Evolutionary conservation across 2,329 filamentous ascomycete genomes (phyloP).

Genomic region (Aspergillus neotritici): DNA sequence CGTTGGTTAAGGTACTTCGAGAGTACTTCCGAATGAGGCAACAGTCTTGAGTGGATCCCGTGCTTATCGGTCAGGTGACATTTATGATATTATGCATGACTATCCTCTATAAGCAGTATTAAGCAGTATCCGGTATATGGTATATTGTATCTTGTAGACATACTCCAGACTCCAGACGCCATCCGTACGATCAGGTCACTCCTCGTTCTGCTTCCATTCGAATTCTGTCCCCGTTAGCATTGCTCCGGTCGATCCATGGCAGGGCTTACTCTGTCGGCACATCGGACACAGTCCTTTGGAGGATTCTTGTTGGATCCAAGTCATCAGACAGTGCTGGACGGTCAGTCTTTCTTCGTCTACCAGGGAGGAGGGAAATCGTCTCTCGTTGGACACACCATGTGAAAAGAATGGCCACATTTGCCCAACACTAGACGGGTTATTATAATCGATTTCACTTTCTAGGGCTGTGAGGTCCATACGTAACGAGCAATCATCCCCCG

Average conservation of each 20-base stretch:
- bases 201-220: conserved; percentile 46
- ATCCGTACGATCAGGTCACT: conserved; percentile 15
- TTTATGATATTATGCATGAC: background rate
- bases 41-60: background rate
- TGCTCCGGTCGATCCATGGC: background rate
- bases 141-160: too few species aligned
- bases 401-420: conserved; percentile 95
- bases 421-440: conserved; percentile 64
- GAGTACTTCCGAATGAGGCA: too few species aligned
- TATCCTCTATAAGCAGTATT: too few species aligned
- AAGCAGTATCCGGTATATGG: too few species aligned
- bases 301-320: conserved; percentile 90
- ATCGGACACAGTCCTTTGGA: conserved; percentile 94
- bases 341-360: conserved; percentile 5
- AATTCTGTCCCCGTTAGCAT: conserved; percentile 41
- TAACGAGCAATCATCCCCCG: conserved; percentile 89
- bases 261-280: conserved; percentile 78
- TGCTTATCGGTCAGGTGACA: conserved; percentile 19
- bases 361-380: background rate
- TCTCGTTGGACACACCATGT: conserved; percentile 64
- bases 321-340: conserved; percentile 72
- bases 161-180: conserved; percentile 6
- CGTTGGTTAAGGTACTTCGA: too few species aligned
- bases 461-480: conserved; percentile 51
- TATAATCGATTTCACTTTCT: background rate